These are phyloP conservation scores for Castanospermum australe DNA, from an alignment of 306 rosid genomes.

Conservation along the genomic window DNA sequence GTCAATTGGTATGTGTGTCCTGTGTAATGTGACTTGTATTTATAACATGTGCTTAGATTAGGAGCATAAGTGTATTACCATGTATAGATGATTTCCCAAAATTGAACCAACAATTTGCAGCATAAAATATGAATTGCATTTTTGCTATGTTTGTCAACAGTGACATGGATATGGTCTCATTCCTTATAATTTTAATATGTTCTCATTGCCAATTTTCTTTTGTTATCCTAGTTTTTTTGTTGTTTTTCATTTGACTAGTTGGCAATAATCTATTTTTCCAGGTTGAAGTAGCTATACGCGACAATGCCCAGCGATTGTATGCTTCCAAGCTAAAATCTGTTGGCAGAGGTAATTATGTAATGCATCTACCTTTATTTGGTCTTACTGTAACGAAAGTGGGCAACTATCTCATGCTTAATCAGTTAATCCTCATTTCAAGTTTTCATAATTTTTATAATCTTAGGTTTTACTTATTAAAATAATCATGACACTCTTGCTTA, in stretches of 20 bases:
- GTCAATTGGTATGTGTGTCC: not conserved
- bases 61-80: not conserved
- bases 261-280: conserved; percentile 35
- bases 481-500: not conserved
- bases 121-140: not conserved
- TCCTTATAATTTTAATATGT: conserved; percentile 4
- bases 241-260: conserved; percentile 17
- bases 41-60: not conserved
- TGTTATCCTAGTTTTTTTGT: not conserved
- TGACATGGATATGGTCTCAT: conserved; percentile 14
- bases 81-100: not conserved
- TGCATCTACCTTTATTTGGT: not conserved
- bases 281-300: conserved; percentile 95
- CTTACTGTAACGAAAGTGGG: not conserved
- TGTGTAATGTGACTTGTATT: not conserved
- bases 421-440: not conserved
- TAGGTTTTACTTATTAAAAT: not conserved
- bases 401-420: not conserved
- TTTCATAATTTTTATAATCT: not conserved
- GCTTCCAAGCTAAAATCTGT: conserved; percentile 76
- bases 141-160: conserved; percentile 8
- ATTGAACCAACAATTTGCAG: not conserved
- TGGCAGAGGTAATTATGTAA: conserved; percentile 70
- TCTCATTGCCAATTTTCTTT: not conserved
- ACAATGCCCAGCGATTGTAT: conserved; percentile 86